Conservation (phyloP, 345 rosid genomes). For the Sonneratia caseolaris region DNA sequence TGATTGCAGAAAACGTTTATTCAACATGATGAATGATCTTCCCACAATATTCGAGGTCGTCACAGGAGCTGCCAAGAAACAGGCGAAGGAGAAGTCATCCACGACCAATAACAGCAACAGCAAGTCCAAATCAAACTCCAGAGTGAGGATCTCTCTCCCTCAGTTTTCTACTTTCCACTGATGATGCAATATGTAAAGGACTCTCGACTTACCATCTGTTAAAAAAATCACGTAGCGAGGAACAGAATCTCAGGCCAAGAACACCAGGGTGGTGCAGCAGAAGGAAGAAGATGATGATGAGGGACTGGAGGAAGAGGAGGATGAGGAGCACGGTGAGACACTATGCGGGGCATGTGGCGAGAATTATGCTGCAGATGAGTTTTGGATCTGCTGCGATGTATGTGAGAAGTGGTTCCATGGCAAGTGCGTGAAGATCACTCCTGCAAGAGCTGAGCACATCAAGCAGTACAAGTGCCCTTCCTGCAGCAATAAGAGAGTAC, state of each 20-base stretch:
- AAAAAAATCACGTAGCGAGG: constrained; percentile 22
- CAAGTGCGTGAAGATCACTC: constrained; percentile 86
- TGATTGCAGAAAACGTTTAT: constrained; percentile 67
- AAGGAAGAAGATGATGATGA: constrained; percentile 46
- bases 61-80: constrained; percentile 55
- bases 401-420: constrained; percentile 73
- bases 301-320: constrained; percentile 46
- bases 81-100: constrained; percentile 50
- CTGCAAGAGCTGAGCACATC: constrained; percentile 84
- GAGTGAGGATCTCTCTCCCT: constrained; percentile 23
- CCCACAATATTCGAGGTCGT: constrained; percentile 82
- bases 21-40: constrained; percentile 76
- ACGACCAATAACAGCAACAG: constrained; percentile 58
- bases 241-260: constrained; percentile 45
- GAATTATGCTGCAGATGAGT: constrained; percentile 46
- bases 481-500: constrained; percentile 86
- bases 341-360: constrained; percentile 62
- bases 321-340: constrained; percentile 48
- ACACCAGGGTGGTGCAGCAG: constrained; percentile 14
- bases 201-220: neutral
- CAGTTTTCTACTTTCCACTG: neutral
- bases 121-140: constrained; percentile 66
- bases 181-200: neutral
- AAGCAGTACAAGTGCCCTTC: constrained; percentile 92
- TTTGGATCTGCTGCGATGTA: constrained; percentile 62